Percentiles rank a stretch among this genome's conserved stretches.
phyloP scores from a whole-genome alignment of 1,139 yeast species.

The Pichia sp. region DNA sequence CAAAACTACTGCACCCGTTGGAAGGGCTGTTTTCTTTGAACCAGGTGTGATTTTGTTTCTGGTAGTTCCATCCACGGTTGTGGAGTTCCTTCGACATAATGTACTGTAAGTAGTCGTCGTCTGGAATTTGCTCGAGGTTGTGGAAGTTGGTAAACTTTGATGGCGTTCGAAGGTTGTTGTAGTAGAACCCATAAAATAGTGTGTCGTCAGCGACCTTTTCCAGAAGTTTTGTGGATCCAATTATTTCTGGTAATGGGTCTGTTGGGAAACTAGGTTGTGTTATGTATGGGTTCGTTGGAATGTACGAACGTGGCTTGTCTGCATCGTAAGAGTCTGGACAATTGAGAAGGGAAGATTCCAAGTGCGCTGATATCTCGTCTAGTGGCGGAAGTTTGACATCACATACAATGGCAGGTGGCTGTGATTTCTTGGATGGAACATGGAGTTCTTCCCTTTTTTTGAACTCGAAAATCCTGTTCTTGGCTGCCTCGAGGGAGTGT shows the following conservation, averaged over 20 bases:
- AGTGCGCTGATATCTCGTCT: constrained; percentile 49
- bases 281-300: constrained; percentile 82
- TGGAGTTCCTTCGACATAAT: constrained; percentile 81
- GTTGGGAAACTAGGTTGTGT: constrained; percentile 90
- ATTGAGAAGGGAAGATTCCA: constrained; percentile 75
- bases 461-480: constrained; percentile 34
- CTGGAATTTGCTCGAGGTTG: constrained; percentile 16
- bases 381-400: constrained; percentile 52
- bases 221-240: constrained; percentile 49
- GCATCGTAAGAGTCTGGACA: constrained; percentile 94
- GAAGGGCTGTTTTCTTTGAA: constrained; percentile 37
- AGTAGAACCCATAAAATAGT: constrained; percentile 87
- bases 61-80: constrained; percentile 84
- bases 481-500: constrained; percentile 42
- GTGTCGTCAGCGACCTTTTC: constrained; percentile 82
- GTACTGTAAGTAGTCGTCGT: constrained; percentile 60
- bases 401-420: constrained; percentile 19
- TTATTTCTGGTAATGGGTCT: constrained; percentile 65
- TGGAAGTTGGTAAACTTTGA: constrained; percentile 25
- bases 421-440: constrained; percentile 18
- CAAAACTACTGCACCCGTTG: constrained; percentile 70
- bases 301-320: constrained; percentile 77
- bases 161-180: constrained; percentile 41
- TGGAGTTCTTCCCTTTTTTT: constrained; percentile 17
- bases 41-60: constrained; percentile 78